Conservation (phyloP, 371 early-diverging fungal species). For the Dinochytrium kinnereticum region DNA sequence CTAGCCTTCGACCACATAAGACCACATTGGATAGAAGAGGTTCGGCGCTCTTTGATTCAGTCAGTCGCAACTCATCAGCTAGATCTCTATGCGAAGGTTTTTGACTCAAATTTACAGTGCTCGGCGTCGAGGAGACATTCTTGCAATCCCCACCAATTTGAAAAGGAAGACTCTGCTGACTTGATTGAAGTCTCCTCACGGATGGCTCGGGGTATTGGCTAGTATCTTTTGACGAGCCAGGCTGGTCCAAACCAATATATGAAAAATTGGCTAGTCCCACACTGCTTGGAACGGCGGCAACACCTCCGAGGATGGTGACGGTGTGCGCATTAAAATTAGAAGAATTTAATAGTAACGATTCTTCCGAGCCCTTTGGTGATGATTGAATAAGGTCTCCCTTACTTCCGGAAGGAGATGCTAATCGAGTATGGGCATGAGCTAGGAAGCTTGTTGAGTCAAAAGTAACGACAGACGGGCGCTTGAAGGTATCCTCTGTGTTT, state of each 20-base stretch:
- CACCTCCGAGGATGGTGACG: slow-evolving; percentile 1
- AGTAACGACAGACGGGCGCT: slow-evolving; percentile 1
- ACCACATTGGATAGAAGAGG: not conserved
- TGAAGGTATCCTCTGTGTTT: not conserved
- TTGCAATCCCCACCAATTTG: too few species aligned
- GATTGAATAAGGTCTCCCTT: not conserved
- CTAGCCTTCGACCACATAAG: slow-evolving; percentile 1
- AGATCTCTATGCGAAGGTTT: too few species aligned
- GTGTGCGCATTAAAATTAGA: not conserved
- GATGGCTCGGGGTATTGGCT: too few species aligned
- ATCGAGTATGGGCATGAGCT: not conserved
- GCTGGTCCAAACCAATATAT: not conserved
- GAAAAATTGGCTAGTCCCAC: not conserved
- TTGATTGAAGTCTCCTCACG: too few species aligned
- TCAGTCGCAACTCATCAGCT: too few species aligned
- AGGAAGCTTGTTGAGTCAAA: slow-evolving; percentile 8
- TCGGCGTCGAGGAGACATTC: too few species aligned
- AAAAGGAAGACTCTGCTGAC: too few species aligned
- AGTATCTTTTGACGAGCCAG: not conserved
- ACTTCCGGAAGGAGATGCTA: not conserved
- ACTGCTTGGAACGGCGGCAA: not conserved
- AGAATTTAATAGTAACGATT: not conserved
- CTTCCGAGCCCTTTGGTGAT: not conserved
- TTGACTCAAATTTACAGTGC: too few species aligned
- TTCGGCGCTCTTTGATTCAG: not conserved